Evolutionary conservation across 805 yeast species (phyloP).

Genomic region (Teunomyces tritomae): DNA sequence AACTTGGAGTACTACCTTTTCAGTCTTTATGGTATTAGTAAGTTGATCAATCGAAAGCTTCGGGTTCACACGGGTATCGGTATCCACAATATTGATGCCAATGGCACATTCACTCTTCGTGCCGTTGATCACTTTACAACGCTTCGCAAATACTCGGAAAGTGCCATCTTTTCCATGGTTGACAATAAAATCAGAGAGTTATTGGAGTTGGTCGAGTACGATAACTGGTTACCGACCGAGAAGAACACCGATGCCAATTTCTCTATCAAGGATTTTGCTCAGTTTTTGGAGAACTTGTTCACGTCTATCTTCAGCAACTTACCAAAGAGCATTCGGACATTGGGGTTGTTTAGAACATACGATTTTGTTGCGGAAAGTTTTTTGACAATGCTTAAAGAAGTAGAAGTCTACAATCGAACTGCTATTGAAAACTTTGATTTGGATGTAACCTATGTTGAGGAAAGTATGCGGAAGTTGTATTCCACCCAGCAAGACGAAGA

Average conservation of each 20-base stretch:
- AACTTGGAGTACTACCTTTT: constrained; percentile 83
- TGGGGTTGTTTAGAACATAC: constrained; percentile 81
- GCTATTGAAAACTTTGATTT: constrained; percentile 72
- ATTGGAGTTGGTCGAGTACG: constrained; percentile 74
- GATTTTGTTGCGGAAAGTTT: constrained; percentile 78
- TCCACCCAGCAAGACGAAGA: constrained; percentile 16
- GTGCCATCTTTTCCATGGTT: constrained; percentile 75
- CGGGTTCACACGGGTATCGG: constrained; percentile 38
- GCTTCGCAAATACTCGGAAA: constrained; percentile 72
- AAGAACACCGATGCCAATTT: constrained; percentile 62
- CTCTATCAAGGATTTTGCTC: constrained; percentile 79
- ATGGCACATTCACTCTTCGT: constrained; percentile 37
- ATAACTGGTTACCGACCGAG: constrained; percentile 69
- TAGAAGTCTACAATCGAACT: constrained; percentile 53
- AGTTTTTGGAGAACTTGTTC: constrained; percentile 80
- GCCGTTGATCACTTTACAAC: constrained; percentile 55
- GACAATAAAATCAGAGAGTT: constrained; percentile 78
- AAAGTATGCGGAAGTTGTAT: constrained; percentile 42
- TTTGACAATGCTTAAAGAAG: constrained; percentile 55
- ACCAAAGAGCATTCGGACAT: constrained; percentile 72
- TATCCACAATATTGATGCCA: constrained; percentile 38
- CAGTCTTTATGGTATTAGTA: constrained; percentile 70
- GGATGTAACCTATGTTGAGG: constrained; percentile 77
- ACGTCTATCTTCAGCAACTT: constrained; percentile 78
- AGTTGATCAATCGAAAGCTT: constrained; percentile 36